phyloP scores from a whole-genome alignment of 129 eudicot species.

The Arctium minus region DNA sequence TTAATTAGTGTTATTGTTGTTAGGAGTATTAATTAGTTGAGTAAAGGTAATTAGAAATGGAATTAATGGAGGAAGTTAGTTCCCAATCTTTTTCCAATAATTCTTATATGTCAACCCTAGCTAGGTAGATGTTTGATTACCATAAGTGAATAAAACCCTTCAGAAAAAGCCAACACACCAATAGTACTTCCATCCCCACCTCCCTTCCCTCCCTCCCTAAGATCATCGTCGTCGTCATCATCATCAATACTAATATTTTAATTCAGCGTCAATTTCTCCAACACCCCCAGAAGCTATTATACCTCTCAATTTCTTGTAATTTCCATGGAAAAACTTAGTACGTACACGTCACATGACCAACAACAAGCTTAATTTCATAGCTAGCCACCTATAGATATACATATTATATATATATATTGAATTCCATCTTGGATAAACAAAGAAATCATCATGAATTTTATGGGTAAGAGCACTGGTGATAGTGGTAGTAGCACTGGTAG shows the following conservation, averaged over 20 bases:
- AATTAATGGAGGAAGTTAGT: constrained; percentile 31
- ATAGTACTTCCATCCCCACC: constrained; percentile 37
- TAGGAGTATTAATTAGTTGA: neutral
- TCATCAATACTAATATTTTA: neutral
- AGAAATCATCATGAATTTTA: constrained; percentile 43
- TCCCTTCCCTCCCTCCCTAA: constrained; percentile 3
- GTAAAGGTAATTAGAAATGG: constrained; percentile 12
- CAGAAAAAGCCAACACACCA: constrained; percentile 44
- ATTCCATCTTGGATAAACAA: constrained; percentile 4
- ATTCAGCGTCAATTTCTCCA: constrained; percentile 13
- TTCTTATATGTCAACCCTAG: constrained; percentile 43
- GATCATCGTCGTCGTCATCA: constrained; percentile 23
- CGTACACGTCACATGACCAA: neutral
- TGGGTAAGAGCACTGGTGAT: constrained; percentile 25
- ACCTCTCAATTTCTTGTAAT: constrained; percentile 26
- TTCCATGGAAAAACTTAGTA: constrained; percentile 10
- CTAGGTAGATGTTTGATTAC: constrained; percentile 34
- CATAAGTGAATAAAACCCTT: constrained; percentile 36
- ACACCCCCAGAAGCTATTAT: neutral
- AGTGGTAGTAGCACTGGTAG: constrained; percentile 13
- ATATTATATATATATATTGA: neutral
- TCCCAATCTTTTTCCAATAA: constrained; percentile 42
- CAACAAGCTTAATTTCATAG: constrained; percentile 8
- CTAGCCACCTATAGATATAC: neutral
- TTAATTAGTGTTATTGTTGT: no score